Conservation (phyloP, 495 filamentous ascomycete species). For the Aspergillus cavernicola region DNA sequence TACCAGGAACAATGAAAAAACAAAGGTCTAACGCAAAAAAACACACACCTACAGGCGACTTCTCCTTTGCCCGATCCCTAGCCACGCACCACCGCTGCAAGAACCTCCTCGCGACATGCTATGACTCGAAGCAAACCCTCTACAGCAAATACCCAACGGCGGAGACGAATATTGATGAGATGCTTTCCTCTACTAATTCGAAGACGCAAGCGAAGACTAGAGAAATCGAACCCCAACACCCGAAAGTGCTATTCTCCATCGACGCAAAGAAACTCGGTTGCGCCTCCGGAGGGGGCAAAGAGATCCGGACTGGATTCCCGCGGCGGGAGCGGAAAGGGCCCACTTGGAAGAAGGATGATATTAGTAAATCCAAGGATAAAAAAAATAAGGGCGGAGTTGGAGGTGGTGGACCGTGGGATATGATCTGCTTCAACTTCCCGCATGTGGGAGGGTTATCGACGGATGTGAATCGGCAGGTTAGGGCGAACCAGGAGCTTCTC, state of each 20-base stretch:
- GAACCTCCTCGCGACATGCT: conserved; percentile 60
- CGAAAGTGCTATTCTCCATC: conserved; percentile 61
- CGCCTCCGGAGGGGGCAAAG: conserved; percentile 37
- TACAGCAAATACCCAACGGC: conserved; percentile 76
- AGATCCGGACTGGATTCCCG: conserved; percentile 33
- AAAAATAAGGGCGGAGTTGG: conserved; percentile 16
- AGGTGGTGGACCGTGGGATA: conserved; percentile 61
- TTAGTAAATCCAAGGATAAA: neutral
- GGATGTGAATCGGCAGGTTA: conserved; percentile 91
- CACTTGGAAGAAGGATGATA: conserved; percentile 28
- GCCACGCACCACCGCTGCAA: conserved; percentile 66
- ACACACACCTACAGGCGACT: conserved; percentile 58
- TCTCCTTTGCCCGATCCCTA: conserved; percentile 80
- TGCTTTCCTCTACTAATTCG: conserved; percentile 29
- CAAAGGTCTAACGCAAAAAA: too few species aligned
- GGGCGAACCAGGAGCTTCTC: conserved; percentile 85
- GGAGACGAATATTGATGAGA: conserved; percentile 50
- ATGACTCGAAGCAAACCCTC: conserved; percentile 53
- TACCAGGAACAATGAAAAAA: too few species aligned
- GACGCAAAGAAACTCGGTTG: conserved; percentile 70
- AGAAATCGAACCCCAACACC: conserved; percentile 1
- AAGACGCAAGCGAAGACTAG: conserved; percentile 16
- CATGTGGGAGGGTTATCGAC: conserved; percentile 88
- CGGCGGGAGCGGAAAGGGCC: conserved; percentile 28
- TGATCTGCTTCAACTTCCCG: conserved; percentile 92